Evolutionary conservation across 2,329 filamentous ascomycete genomes (phyloP), one percentile per base, ranked within the genome.

Genomic region (Scolecobasidium constrictum): DNA sequence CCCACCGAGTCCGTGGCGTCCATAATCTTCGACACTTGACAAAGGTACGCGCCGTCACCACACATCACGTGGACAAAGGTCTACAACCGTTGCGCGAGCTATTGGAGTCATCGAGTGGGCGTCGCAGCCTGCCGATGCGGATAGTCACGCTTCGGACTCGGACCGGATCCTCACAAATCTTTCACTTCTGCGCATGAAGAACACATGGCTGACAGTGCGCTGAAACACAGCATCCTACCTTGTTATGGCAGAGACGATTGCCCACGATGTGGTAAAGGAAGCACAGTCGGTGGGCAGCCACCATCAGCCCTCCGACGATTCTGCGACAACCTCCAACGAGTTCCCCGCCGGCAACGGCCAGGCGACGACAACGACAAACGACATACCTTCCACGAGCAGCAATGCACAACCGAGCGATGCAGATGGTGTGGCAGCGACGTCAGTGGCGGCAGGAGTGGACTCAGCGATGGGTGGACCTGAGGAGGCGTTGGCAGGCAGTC

Each of bases 231-330:
- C 62, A 61, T 61, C 66, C 62, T 63, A 67, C 62, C 67, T 75
- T 80, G 77, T 80, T 78, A 81, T 81, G 77, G 77, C 77, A 78
- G 76, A 79, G 75, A 72, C 76, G 73, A 73, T 66, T 60, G 69
- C 67, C 72, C 75, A 77, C 66, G 72, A 81, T 81, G 77, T 78
- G 77, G 76, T 80, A 78, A 77, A 77, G 69, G 70, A 77, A 72
- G 69, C 73, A 69, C 69, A 71, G 77, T 80, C 76, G 75, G 69
- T 75, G 67, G 73, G 73, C 71, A 73, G 69, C 61, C 35, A 21
- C 35, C 11, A 36, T 36, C 34, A 36, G 34, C 17, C 21, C 21
- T 12, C 20, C 21, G 42, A 44, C 38, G 42, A 31, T n/a, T 20
- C 71, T 78, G 74, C 73, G 70, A 71, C 67, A 68, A 71, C 66